A percentile compares a stretch with the other conserved stretches of the same genome.
phyloP scores from a whole-genome alignment of 805 yeast species.

The Monosporozyma servazzii region DNA sequence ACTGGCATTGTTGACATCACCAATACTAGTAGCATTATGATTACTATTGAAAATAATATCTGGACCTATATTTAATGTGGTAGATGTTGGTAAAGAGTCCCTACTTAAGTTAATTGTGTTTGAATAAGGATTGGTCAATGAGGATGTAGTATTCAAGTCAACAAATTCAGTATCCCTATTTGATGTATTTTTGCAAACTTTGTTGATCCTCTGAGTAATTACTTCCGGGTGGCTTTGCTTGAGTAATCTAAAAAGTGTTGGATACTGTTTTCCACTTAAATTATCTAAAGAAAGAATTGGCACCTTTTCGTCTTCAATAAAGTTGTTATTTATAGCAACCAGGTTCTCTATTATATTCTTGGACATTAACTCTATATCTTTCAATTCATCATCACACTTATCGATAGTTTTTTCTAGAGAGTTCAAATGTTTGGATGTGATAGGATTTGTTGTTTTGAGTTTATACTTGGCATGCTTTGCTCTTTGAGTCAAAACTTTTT shows the following conservation, averaged over 20 bases:
- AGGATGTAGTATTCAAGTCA: neutral
- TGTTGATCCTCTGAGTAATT: neutral
- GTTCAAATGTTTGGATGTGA: constrained; percentile 9
- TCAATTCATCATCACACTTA: constrained; percentile 7
- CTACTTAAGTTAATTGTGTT: neutral
- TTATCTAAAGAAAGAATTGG: neutral
- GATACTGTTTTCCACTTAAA: neutral
- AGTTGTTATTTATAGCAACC: constrained; percentile 3
- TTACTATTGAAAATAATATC: neutral
- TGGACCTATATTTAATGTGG: neutral
- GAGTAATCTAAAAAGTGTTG: neutral
- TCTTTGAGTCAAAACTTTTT: constrained; percentile 10
- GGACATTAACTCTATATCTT: constrained; percentile 4
- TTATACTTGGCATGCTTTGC: constrained; percentile 5
- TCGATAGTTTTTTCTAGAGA: constrained; percentile 5
- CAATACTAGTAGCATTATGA: neutral
- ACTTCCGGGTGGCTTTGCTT: neutral
- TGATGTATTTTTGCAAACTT: neutral
- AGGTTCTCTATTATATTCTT: constrained; percentile 9
- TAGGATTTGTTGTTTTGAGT: neutral
- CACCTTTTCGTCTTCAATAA: neutral
- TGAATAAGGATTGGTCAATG: neutral
- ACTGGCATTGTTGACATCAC: neutral
- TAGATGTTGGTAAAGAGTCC: neutral
- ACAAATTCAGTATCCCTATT: neutral